Evolutionary conservation across 164 flowering plant genomes (phyloP), one percentile per base, ranked within the genome.

Genomic region (Magnolia sinica): DNA sequence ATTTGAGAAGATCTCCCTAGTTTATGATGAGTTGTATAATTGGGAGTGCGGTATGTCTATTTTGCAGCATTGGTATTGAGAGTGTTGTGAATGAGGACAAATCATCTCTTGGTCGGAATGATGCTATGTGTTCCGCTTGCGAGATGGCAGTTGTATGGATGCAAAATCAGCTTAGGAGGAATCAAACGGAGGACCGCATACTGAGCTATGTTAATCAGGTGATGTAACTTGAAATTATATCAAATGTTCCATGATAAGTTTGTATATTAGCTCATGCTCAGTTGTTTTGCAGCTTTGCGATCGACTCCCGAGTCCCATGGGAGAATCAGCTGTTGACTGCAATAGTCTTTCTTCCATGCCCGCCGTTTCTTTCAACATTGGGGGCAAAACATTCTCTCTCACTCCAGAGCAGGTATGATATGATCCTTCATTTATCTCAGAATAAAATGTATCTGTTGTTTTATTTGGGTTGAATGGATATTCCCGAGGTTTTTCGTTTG

Each of bases 121-220:
- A 88, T 82, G 86, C 91, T 18, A 87, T 80, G 84, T 92, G 96
- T 77, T 50, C 87, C 80, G 88, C 89, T 74, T 92, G 98, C 79
- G 91, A 94, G 84, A 92, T 92, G 97, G 84, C 91, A 51, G 94
- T 92, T 24, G 87, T 95, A 3, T 95, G 98, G 98, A 88, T 93
- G 84, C 87, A 86, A 79, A 91, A 88, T 77, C 89, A 92, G 71
- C 83, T 95, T 10, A 86, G 71, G 75, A 81, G 70, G 73, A 91
- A 93, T 67, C 72, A 85, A 74, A 88, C 96, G 8, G 79, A 85
- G 79, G 91, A 88, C 0, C 85, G 68, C n/a, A 88, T 90, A 37
- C 37, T 92, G 76, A 77, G 86, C 81, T 94, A 94, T 69, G 83
- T 85, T 58, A 89, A 90, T 78, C 72, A 90, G 91, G 98, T 76